phyloP scores from a whole-genome alignment of 306 rosid genomes.

The Dryas drummondii region DNA sequence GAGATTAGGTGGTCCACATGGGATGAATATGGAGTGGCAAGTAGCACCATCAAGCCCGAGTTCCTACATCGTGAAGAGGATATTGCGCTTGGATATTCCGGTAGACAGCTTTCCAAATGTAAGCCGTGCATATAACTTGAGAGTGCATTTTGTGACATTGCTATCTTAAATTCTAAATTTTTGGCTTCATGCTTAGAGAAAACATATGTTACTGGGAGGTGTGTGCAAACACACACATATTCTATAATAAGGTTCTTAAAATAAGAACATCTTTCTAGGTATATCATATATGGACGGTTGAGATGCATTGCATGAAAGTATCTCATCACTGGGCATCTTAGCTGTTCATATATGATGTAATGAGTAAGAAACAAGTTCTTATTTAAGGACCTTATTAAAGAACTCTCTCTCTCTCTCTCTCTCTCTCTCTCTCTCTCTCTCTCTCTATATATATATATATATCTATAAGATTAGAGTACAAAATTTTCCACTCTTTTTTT shows the following conservation, averaged over 20 bases:
- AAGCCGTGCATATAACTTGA: slow-evolving; percentile 25
- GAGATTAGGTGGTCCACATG: slow-evolving; percentile 74
- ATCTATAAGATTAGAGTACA: background rate
- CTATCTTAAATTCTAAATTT: background rate
- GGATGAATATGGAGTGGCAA: slow-evolving; percentile 99
- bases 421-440: too few relatives aligned
- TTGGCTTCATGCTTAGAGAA: slow-evolving; percentile 12
- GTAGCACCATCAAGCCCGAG: slow-evolving; percentile 95
- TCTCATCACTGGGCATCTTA: background rate
- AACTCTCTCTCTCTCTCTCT: background rate
- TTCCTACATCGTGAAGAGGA: slow-evolving; percentile 79
- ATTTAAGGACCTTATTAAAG: background rate
- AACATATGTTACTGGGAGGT: slow-evolving; percentile 33
- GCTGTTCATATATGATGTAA: background rate
- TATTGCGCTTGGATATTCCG: slow-evolving; percentile 92
- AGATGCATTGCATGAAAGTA: too few relatives aligned
- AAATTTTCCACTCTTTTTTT: slow-evolving; percentile 1
- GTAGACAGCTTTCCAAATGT: slow-evolving; percentile 88
- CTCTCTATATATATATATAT: too few relatives aligned
- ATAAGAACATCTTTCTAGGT: background rate
- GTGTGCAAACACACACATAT: background rate
- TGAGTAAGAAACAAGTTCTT: background rate
- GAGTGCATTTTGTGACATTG: background rate
- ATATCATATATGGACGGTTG: background rate
- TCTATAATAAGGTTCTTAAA: background rate